These are phyloP conservation scores for Selaginella moellendorffii DNA, from an alignment of 75 land plant species.

Conservation along the genomic window DNA sequence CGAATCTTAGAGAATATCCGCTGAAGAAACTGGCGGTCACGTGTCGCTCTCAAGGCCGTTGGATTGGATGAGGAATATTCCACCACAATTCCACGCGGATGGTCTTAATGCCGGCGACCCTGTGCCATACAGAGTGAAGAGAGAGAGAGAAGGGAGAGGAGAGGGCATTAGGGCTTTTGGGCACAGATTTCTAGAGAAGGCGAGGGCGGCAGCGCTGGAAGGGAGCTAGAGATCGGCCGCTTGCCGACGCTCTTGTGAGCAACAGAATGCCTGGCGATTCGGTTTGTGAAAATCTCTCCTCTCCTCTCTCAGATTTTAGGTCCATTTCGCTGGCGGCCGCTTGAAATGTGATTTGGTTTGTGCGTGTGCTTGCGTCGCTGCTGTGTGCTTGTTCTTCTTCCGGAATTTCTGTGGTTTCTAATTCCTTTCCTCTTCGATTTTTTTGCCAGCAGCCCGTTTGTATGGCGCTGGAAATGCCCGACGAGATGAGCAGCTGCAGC, in stretches of 20 bases:
- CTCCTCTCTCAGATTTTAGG: not conserved
- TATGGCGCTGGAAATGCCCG: not conserved
- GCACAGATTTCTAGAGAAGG: too few relatives aligned
- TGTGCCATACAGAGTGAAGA: constrained; percentile 1
- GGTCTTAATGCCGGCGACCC: not conserved
- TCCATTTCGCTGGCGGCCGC: too few relatives aligned
- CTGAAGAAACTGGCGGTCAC: not conserved
- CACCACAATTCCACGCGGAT: not conserved
- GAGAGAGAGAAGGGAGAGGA: not conserved
- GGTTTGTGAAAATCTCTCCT: too few relatives aligned
- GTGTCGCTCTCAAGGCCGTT: not conserved
- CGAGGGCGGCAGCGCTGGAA: too few relatives aligned
- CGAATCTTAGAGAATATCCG: too few relatives aligned
- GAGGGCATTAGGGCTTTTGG: not conserved
- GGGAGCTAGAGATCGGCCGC: too few relatives aligned
- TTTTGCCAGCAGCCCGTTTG: not conserved
- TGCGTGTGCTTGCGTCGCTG: not conserved
- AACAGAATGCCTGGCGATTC: not conserved
- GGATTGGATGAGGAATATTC: not conserved
- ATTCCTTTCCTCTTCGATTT: not conserved
- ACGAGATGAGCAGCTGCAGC: constrained; percentile 1
- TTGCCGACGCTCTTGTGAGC: not conserved
- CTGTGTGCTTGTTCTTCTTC: not conserved
- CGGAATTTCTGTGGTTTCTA: not conserved
- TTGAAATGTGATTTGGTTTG: not conserved